A percentile compares a stretch with the other conserved stretches of the same genome.
phyloP scores from a whole-genome alignment of 2,329 filamentous ascomycete genomes.

The Fusarium sarcochroum region DNA sequence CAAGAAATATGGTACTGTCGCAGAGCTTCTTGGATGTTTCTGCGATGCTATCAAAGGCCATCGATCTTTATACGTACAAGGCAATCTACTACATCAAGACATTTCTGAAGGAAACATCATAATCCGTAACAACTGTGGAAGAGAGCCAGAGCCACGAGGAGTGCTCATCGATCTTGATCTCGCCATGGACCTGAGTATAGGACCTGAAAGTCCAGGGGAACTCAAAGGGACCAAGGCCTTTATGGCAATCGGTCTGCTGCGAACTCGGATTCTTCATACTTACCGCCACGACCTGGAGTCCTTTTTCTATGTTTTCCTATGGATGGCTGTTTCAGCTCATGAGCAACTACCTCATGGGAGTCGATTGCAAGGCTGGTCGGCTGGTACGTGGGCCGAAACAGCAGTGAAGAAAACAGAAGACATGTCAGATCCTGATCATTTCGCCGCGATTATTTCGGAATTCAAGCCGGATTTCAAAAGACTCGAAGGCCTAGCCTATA shows the following conservation, averaged over 20 bases:
- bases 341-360: background rate
- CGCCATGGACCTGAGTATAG: constrained; percentile 31
- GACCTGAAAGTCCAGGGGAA: constrained; percentile 35
- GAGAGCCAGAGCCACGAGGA: constrained; percentile 41
- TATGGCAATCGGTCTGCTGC: constrained; percentile 46
- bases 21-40: background rate
- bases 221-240: constrained; percentile 43
- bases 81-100: background rate
- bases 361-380: constrained; percentile 3
- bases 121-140: background rate
- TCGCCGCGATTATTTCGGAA: background rate
- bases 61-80: background rate
- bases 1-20: background rate
- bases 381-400: background rate
- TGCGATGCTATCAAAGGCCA: background rate
- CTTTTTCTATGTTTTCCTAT: constrained; percentile 48
- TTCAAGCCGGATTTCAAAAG: constrained; percentile 3
- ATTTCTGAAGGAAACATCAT: background rate
- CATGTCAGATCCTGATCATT: background rate
- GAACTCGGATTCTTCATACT: constrained; percentile 12
- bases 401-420: constrained; percentile 6
- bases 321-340: constrained; percentile 5
- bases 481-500: background rate
- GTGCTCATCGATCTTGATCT: constrained; percentile 43
- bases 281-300: constrained; percentile 50